A percentile compares a stretch with the other conserved stretches of the same genome.
Conservation (phyloP, 257 asterid genomes). For the Solanum habrochaites region DNA sequence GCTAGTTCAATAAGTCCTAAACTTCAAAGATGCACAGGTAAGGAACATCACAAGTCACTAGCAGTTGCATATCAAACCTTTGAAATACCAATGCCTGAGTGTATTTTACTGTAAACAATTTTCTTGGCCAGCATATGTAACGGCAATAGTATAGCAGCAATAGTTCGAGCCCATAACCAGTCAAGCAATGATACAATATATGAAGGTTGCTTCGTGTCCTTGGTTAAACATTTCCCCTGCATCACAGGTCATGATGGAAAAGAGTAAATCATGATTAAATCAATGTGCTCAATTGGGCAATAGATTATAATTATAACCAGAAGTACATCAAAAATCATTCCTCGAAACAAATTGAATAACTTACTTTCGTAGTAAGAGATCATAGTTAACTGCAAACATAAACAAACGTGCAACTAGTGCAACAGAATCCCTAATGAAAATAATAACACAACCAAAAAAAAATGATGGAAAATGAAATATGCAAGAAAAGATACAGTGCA, state of each 20-base stretch:
- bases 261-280: not conserved
- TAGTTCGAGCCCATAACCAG: conserved; percentile 57
- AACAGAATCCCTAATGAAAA: not conserved
- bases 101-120: conserved; percentile 68
- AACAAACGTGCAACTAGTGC: not conserved
- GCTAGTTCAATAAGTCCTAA: not conserved
- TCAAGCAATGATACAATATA: conserved; percentile 43
- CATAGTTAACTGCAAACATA: not conserved
- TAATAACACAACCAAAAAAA: not conserved
- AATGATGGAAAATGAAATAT: not conserved
- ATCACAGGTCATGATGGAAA: not conserved
- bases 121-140: conserved; percentile 71
- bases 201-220: conserved; percentile 52
- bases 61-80: conserved; percentile 36
- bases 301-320: not conserved
- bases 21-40: not conserved
- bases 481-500: not conserved
- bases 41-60: not conserved
- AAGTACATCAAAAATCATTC: not conserved
- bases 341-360: not conserved
- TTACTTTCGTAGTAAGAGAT: not conserved
- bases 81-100: conserved; percentile 61
- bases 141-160: conserved; percentile 55
- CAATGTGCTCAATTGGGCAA: not conserved
- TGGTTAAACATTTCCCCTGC: conserved; percentile 76